A percentile compares a stretch with the other conserved stretches of the same genome.
phyloP scores from a whole-genome alignment of 139 green algal species.

The Auxenochlorella pyrenoidosa region DNA sequence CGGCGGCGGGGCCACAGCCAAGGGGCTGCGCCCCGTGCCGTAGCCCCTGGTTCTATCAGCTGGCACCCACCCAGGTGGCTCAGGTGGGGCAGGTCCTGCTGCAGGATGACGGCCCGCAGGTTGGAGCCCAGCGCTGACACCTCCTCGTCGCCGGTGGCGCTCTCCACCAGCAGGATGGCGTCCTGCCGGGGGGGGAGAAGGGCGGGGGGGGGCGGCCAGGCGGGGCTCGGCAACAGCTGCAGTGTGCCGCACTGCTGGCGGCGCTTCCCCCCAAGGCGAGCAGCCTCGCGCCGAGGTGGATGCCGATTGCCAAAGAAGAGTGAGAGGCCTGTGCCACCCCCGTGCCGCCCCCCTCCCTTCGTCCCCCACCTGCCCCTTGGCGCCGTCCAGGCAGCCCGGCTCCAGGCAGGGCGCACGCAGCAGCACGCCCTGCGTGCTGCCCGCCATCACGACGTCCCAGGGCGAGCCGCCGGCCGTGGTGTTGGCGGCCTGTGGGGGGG shows the following conservation, averaged over 20 bases:
- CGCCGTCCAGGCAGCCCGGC: slow-evolving; percentile 59
- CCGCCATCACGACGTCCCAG: slow-evolving; percentile 91
- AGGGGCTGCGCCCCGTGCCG: neutral
- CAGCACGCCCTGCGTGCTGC: slow-evolving; percentile 70
- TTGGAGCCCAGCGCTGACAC: slow-evolving; percentile 72
- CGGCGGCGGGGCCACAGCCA: neutral
- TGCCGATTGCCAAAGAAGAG: no score
- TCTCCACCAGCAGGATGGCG: slow-evolving; percentile 72
- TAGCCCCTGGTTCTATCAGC: no score
- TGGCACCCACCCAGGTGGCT: slow-evolving; percentile 81
- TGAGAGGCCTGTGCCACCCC: no score
- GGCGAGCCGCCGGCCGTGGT: slow-evolving; percentile 9
- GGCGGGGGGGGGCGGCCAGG: neutral
- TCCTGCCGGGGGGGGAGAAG: neutral
- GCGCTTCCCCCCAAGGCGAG: no score
- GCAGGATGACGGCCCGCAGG: slow-evolving; percentile 86
- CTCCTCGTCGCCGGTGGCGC: slow-evolving; percentile 95
- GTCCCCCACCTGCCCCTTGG: slow-evolving; percentile 1
- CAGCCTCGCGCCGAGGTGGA: no score
- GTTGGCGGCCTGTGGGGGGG: slow-evolving; percentile 6
- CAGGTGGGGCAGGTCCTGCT: slow-evolving; percentile 94
- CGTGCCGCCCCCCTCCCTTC: neutral
- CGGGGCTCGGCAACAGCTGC: neutral
- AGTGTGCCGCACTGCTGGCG: no score
- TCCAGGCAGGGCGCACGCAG: slow-evolving; percentile 69